A percentile compares a stretch with the other conserved stretches of the same genome.
phyloP scores from a whole-genome alignment of 768 basidiomycete genomes.

The Amanita rubescens region DNA sequence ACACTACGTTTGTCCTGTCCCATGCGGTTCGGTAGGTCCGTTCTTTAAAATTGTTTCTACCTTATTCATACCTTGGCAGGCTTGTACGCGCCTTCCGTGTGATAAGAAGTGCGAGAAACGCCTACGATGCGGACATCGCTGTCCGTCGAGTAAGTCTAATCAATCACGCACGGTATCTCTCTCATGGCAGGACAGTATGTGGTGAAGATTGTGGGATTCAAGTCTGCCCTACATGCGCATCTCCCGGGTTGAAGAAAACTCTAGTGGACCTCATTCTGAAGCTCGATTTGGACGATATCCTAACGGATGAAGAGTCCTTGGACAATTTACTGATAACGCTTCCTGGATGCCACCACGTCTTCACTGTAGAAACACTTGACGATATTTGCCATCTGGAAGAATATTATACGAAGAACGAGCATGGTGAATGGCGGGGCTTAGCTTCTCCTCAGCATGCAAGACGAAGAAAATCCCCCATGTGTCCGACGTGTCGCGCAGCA shows the following conservation, averaged over 20 bases:
- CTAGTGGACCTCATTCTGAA: conserved; percentile 58
- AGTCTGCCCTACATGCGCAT: conserved; percentile 44
- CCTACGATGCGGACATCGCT: conserved; percentile 54
- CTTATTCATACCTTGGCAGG: conserved; percentile 24
- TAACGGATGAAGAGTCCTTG: conserved; percentile 27
- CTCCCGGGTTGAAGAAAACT: conserved; percentile 25
- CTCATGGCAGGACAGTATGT: conserved; percentile 40
- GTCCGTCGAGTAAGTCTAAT: conserved; percentile 49
- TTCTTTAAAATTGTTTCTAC: neutral
- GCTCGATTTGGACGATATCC: conserved; percentile 41
- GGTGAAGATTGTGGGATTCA: conserved; percentile 56
- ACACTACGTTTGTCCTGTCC: conserved; percentile 49
- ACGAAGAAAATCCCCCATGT: conserved; percentile 38
- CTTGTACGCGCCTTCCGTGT: conserved; percentile 61
- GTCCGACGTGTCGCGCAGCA: conserved; percentile 53
- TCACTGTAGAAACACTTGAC: conserved; percentile 71
- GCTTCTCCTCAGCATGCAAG: conserved; percentile 30
- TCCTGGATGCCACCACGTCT: conserved; percentile 52
- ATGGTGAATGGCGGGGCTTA: conserved; percentile 38
- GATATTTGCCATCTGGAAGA: conserved; percentile 44
- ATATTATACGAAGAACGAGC: conserved; percentile 36
- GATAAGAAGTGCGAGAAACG: conserved; percentile 42
- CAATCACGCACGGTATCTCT: neutral
- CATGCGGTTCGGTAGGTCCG: conserved; percentile 58
- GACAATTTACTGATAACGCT: conserved; percentile 55